Conservation (phyloP, 768 basidiomycete genomes). For the Pleurotus citrinopileatus region DNA sequence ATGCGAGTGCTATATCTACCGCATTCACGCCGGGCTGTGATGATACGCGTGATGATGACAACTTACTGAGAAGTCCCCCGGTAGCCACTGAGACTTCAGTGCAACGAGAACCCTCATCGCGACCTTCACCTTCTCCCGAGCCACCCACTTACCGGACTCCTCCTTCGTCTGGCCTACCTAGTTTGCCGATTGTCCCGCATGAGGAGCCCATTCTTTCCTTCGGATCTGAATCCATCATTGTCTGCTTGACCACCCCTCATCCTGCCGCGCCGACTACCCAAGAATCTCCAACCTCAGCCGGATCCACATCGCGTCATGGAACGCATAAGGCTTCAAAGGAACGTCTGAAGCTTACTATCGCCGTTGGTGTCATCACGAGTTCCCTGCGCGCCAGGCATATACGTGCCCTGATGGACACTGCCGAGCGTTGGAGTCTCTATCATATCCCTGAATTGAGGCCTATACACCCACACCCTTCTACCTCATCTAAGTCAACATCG, state of each 20-base stretch:
- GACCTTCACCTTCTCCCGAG: too few relatives aligned
- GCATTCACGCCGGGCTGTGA: constrained; percentile 11
- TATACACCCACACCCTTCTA: constrained; percentile 14
- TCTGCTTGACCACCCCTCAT: constrained; percentile 51
- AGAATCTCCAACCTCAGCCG: constrained; percentile 12
- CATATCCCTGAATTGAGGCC: constrained; percentile 15
- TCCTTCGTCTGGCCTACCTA: too few relatives aligned
- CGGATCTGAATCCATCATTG: constrained; percentile 56
- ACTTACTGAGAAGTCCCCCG: too few relatives aligned
- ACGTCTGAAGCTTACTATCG: constrained; percentile 36
- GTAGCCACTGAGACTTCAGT: too few relatives aligned
- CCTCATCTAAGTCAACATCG: constrained; percentile 15
- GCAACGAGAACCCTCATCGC: too few relatives aligned
- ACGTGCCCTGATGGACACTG: constrained; percentile 41
- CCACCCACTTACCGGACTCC: too few relatives aligned
- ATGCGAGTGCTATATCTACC: constrained; percentile 67
- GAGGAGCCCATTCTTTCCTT: constrained; percentile 59
- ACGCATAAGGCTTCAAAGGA: constrained; percentile 20
- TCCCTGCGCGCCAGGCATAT: constrained; percentile 58
- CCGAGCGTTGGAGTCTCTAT: constrained; percentile 28
- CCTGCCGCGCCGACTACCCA: constrained; percentile 9
- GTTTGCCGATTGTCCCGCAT: too few relatives aligned
- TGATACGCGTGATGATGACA: too few relatives aligned
- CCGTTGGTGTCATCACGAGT: constrained; percentile 51
- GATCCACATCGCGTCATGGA: constrained; percentile 11